Base-by-base conservation (phyloP, 2,329 filamentous ascomycete species). In the Exophiala phaeomuriformis region DNA sequence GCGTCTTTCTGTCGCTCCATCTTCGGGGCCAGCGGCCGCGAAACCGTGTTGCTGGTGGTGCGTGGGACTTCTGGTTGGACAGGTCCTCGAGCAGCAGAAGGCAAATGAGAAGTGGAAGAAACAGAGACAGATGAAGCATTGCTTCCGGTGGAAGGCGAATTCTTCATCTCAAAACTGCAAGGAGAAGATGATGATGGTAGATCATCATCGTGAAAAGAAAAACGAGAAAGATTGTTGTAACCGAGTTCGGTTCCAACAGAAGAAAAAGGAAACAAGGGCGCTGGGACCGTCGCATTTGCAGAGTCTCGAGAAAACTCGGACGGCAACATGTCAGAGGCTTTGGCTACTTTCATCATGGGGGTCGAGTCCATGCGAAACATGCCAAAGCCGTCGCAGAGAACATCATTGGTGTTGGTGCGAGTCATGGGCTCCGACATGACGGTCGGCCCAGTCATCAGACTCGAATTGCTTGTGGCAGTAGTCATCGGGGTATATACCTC, bases 21-120 rank as follows among this genome's bases (percentile, higher is more conserved):
- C 61, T 79, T 72, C 56, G 75, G 77, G 29, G 75, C 75, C 59
- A 81, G 74, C 46, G 71, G 75, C 51, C 77, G 72, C 55, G 57
- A 59, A 12, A 52, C 43, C 31, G 33, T 30, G 47, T 53, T 55
- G 19, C 19, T 19, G 53, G 41, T 59, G 45, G 72, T 66, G 41
- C 70, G 72, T 58, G 74, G 72, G 55, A 72, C 70, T 39, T 74
- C 68, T 61, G 76, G 73, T 63, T 78, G 73, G 61, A 73, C 70
- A 46, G 75, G 70, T 58, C 75, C 72, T 57, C 73, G 73, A 44
- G 67, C 62, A 19, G 19, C 19, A 19, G 19, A 19, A 51, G 75
- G 71, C 31, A 75, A 75, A 62, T 66, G 65, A 52, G 52, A 49
- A 33, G 58, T 49, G 56, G 46, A 52, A 42, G 54, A 61, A 61